Percentiles rank a stretch among this genome's conserved stretches.
Evolutionary conservation across 768 basidiomycete genomes (phyloP).

Genomic region (Mrakia hoshinonis): DNA sequence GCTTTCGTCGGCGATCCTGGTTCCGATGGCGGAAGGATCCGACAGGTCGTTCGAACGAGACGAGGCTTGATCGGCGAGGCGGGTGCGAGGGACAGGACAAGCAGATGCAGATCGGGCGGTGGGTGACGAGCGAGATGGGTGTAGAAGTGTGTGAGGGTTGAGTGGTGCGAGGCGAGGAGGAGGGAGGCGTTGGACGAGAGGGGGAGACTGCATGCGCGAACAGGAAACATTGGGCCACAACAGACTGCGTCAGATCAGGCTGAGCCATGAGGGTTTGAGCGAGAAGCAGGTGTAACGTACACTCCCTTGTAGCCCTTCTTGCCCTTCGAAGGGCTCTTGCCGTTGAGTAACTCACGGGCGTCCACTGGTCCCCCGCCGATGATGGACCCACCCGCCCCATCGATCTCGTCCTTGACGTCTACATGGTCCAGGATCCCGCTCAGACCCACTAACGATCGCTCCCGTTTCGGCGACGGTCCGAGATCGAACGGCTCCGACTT

Average conservation of each 20-base stretch:
- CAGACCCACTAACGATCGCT: not conserved
- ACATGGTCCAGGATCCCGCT: not conserved
- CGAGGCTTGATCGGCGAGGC: not conserved
- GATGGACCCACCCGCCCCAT: not conserved
- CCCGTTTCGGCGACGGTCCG: not conserved
- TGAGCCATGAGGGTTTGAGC: too few relatives aligned
- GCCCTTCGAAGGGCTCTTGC: slow-evolving; percentile 9
- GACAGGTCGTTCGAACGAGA: not conserved
- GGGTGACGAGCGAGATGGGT: not conserved
- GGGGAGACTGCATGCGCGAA: not conserved
- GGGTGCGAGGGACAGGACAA: not conserved
- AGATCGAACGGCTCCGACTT: not conserved
- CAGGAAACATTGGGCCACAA: not conserved
- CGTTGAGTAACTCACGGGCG: not conserved
- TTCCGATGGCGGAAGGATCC: not conserved
- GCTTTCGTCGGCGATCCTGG: not conserved
- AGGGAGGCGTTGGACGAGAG: slow-evolving; percentile 6
- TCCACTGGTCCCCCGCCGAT: not conserved
- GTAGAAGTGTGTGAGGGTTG: not conserved
- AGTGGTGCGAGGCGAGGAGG: slow-evolving; percentile 10
- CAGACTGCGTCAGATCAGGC: not conserved
- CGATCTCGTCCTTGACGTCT: not conserved
- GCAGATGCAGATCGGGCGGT: slow-evolving; percentile 1
- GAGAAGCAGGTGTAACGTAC: too few relatives aligned
- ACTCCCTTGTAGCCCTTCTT: slow-evolving; percentile 4